phyloP scores from a whole-genome alignment of 1,284 basidiomycete species.

The Melampsora larici-populina region DNA sequence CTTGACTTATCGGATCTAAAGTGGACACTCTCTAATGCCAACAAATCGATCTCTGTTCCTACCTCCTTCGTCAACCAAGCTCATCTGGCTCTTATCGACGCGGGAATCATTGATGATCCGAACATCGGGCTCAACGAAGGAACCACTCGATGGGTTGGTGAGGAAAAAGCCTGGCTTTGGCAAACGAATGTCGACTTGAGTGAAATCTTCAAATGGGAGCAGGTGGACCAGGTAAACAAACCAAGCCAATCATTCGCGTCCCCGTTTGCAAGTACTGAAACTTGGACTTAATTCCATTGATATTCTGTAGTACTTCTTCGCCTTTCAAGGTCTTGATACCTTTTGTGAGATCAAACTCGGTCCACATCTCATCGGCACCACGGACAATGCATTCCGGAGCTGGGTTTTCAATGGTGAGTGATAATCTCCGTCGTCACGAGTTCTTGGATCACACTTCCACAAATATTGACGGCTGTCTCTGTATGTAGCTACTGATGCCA shows the following conservation, averaged over 20 bases:
- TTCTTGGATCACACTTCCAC: background rate
- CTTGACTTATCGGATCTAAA: slow-evolving; percentile 44
- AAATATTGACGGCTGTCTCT: background rate
- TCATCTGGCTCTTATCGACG: slow-evolving; percentile 49
- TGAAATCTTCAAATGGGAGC: slow-evolving; percentile 1
- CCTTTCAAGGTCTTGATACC: slow-evolving; percentile 41
- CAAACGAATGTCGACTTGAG: slow-evolving; percentile 10
- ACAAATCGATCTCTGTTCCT: slow-evolving; percentile 47
- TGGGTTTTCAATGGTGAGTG: slow-evolving; percentile 40
- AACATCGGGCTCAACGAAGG: slow-evolving; percentile 43
- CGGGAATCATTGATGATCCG: slow-evolving; percentile 48
- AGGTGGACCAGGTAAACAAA: slow-evolving; percentile 21
- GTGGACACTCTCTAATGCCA: slow-evolving; percentile 48
- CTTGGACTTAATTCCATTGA: background rate
- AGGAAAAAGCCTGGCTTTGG: slow-evolving; percentile 41
- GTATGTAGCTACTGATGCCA: slow-evolving; percentile 19
- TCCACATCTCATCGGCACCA: slow-evolving; percentile 15
- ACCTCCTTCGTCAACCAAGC: slow-evolving; percentile 47
- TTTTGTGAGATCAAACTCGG: slow-evolving; percentile 35
- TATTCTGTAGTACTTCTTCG: slow-evolving; percentile 30
- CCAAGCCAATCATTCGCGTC: background rate
- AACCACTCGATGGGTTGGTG: slow-evolving; percentile 38
- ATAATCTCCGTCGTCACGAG: background rate
- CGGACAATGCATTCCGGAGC: slow-evolving; percentile 37
- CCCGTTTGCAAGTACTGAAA: background rate